Evolutionary conservation across 345 rosid genomes (phyloP).

Genomic region (Pistacia atlantica): DNA sequence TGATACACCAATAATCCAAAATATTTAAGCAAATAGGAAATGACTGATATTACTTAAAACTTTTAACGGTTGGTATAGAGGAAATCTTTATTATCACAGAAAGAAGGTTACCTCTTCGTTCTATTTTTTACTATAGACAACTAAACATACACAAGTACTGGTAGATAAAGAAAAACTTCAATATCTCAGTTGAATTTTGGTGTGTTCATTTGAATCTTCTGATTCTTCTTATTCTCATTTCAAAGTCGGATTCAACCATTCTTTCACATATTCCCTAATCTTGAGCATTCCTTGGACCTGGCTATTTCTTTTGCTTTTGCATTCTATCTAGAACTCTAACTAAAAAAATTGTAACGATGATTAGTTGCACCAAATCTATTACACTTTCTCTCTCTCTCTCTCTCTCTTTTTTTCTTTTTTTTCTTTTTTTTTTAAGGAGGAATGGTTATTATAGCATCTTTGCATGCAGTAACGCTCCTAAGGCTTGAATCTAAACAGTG

Average conservation of each 20-base stretch:
- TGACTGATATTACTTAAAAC: not conserved
- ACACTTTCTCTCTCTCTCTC: not conserved
- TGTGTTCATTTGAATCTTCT: not conserved
- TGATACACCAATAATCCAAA: not conserved
- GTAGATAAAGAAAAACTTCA: not conserved
- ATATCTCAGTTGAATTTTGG: not conserved
- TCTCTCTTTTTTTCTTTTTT: too few relatives aligned
- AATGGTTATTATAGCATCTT: not conserved
- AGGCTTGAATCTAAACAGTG: not conserved
- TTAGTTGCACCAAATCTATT: not conserved
- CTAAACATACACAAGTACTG: not conserved
- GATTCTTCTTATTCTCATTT: not conserved
- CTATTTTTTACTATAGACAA: not conserved
- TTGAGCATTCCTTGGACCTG: not conserved
- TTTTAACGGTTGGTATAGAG: not conserved
- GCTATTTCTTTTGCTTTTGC: not conserved
- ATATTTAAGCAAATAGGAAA: not conserved
- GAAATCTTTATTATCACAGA: conserved; percentile 2
- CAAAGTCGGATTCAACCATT: not conserved
- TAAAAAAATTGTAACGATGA: not conserved
- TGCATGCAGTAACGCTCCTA: not conserved
- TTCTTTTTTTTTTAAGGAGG: too few relatives aligned
- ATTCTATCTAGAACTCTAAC: not conserved
- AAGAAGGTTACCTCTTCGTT: not conserved
- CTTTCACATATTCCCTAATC: not conserved